Percentiles rank a stretch among this genome's conserved stretches.
Evolutionary conservation across 2,329 filamentous ascomycete species (phyloP).

Genomic region (Fusarium concolor): DNA sequence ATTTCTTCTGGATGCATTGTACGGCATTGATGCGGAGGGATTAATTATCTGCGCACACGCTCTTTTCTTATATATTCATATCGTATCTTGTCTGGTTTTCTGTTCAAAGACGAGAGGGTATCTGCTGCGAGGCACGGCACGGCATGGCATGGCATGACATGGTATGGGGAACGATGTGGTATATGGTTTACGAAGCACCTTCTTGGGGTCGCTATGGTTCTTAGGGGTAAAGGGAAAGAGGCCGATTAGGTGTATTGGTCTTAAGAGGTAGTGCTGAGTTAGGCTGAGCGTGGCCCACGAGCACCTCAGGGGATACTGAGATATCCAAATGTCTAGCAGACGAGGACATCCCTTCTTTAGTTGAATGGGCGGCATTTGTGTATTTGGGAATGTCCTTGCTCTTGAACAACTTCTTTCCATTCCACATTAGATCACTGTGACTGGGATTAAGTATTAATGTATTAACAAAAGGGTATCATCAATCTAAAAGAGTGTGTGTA

Average conservation of each 20-base stretch:
- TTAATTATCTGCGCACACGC: constrained; percentile 34
- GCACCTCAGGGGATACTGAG: constrained; percentile 3
- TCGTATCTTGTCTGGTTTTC: constrained; percentile 25
- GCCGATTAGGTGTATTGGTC: constrained; percentile 1
- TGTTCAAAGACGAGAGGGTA: constrained; percentile 39
- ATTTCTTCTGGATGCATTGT: constrained; percentile 22
- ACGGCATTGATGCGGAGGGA: constrained; percentile 30
- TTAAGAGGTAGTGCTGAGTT: not conserved
- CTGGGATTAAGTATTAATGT: constrained; percentile 5
- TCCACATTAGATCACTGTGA: not conserved
- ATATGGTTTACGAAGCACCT: constrained; percentile 9
- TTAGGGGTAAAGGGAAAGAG: not conserved
- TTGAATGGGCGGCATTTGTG: constrained; percentile 46
- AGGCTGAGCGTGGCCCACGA: not conserved
- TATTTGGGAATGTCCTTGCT: constrained; percentile 43
- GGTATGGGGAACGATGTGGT: constrained; percentile 9
- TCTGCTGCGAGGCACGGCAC: constrained; percentile 44
- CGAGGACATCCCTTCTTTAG: constrained; percentile 41
- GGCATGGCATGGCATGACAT: constrained; percentile 11
- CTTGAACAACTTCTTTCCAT: constrained; percentile 18
- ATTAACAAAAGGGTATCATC: constrained; percentile 40
- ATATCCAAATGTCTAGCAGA: constrained; percentile 17
- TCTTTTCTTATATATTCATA: constrained; percentile 33
- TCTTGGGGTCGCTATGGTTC: constrained; percentile 6
- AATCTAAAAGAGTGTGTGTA: constrained; percentile 22